These are phyloP conservation scores for Hemisphaericaspora xylofermentans DNA, from an alignment of 1,139 yeast genomes.

Conservation along the genomic window DNA sequence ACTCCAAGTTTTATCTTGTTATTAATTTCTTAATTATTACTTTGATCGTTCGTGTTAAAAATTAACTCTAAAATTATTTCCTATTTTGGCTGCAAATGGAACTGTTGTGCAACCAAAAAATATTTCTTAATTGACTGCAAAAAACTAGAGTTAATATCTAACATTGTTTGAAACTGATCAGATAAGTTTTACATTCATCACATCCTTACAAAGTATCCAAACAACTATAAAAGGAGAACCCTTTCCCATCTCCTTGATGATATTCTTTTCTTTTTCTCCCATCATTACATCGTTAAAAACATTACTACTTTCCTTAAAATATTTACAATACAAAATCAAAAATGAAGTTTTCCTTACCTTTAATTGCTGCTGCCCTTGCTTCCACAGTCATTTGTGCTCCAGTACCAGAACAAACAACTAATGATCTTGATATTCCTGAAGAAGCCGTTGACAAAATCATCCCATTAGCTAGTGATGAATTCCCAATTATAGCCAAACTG, in stretches of 20 bases:
- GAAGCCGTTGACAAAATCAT: slow-evolving; percentile 8
- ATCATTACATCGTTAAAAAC: not conserved
- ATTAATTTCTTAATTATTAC: not conserved
- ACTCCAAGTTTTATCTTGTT: too few species aligned
- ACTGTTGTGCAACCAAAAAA: slow-evolving; percentile 1
- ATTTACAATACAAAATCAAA: not conserved
- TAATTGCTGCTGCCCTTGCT: slow-evolving; percentile 11
- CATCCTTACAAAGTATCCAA: too few species aligned
- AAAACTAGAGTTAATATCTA: not conserved
- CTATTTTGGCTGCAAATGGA: slow-evolving; percentile 15
- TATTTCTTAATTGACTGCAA: not conserved
- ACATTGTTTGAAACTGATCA: not conserved
- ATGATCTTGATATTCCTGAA: slow-evolving; percentile 7
- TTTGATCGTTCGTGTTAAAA: slow-evolving; percentile 3
- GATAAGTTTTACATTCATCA: too few species aligned
- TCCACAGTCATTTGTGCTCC: slow-evolving; percentile 13
- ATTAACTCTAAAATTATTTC: slow-evolving; percentile 7
- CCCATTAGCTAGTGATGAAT: slow-evolving; percentile 8
- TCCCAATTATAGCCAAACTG: slow-evolving; percentile 7
- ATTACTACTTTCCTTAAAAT: not conserved
- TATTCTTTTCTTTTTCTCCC: not conserved
- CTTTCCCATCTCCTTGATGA: not conserved
- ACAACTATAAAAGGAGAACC: slow-evolving; percentile 1
- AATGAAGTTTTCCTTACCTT: slow-evolving; percentile 14
- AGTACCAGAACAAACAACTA: slow-evolving; percentile 1